These are phyloP conservation scores for Spergularia azorica DNA, from an alignment of 179 eudicot genomes.

Conservation along the genomic window DNA sequence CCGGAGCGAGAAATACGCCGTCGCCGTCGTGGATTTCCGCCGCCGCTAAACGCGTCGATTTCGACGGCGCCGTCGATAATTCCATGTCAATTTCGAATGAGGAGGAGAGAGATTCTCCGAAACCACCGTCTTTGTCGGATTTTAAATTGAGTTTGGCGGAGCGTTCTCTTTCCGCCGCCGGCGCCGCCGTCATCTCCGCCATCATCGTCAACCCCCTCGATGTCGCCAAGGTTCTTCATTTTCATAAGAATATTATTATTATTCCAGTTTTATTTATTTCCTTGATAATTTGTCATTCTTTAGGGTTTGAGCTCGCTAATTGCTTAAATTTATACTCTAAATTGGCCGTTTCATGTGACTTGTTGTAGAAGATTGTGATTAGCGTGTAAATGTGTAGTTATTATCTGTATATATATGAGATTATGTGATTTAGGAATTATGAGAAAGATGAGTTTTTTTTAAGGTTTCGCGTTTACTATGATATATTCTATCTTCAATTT, in stretches of 20 bases:
- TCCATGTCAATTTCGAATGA: slow-evolving; percentile 14
- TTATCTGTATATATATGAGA: no score
- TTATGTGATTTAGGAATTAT: no score
- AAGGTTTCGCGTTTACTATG: no score
- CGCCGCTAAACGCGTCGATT: slow-evolving; percentile 35
- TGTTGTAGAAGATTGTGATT: no score
- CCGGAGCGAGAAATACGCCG: neutral
- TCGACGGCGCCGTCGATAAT: slow-evolving; percentile 31
- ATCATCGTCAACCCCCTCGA: slow-evolving; percentile 90
- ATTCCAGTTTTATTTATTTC: neutral
- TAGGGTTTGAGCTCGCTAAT: neutral
- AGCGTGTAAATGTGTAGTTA: no score
- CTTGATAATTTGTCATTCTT: neutral
- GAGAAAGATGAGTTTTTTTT: no score
- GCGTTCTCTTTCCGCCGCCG: slow-evolving; percentile 72
- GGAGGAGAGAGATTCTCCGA: slow-evolving; percentile 12
- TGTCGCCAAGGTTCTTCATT: slow-evolving; percentile 69
- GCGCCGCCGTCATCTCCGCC: slow-evolving; percentile 86
- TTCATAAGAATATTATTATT: no score
- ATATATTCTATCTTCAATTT: no score
- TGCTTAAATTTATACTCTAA: no score
- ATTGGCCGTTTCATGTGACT: no score
- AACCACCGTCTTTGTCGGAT: slow-evolving; percentile 31
- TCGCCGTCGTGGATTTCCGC: neutral
- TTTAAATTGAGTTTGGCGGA: slow-evolving; percentile 48